Conservation (phyloP, 139 green algal genomes). For the Trebouxia sp. region DNA sequence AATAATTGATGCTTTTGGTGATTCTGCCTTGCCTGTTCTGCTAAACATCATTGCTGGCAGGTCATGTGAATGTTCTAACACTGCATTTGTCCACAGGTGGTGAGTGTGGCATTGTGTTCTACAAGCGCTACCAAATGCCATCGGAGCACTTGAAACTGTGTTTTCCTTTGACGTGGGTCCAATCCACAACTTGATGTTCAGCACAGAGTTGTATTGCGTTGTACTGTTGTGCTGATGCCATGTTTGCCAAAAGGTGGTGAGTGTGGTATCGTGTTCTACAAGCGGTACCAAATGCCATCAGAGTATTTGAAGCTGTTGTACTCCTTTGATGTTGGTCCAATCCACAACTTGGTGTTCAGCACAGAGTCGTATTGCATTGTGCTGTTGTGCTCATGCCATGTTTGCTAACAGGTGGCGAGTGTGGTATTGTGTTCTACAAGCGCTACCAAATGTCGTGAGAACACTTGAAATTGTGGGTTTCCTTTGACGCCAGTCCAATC, state of each 20-base stretch:
- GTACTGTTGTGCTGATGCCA: too few relatives aligned
- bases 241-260: too few relatives aligned
- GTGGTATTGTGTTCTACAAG: conserved; percentile 32
- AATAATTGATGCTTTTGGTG: too few relatives aligned
- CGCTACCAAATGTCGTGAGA: conserved; percentile 6
- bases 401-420: conserved; percentile 41
- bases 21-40: too few relatives aligned
- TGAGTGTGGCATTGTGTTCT: conserved; percentile 36
- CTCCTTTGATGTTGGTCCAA: conserved; percentile 6
- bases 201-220: conserved; percentile 38
- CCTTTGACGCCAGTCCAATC: conserved; percentile 23
- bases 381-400: too few relatives aligned
- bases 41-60: too few relatives aligned
- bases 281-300: not conserved
- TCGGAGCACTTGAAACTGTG: not conserved
- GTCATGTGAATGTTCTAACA: too few relatives aligned
- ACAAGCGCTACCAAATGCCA: not conserved
- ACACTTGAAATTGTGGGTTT: not conserved
- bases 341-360: conserved; percentile 35
- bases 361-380: conserved; percentile 37
- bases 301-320: not conserved
- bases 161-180: conserved; percentile 8
- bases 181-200: conserved; percentile 32
- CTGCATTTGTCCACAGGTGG: too few relatives aligned
- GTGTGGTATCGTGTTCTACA: conserved; percentile 32